These are phyloP conservation scores for Hyaloscypha bicolor DNA, from an alignment of 495 filamentous ascomycete species.

Conservation along the genomic window DNA sequence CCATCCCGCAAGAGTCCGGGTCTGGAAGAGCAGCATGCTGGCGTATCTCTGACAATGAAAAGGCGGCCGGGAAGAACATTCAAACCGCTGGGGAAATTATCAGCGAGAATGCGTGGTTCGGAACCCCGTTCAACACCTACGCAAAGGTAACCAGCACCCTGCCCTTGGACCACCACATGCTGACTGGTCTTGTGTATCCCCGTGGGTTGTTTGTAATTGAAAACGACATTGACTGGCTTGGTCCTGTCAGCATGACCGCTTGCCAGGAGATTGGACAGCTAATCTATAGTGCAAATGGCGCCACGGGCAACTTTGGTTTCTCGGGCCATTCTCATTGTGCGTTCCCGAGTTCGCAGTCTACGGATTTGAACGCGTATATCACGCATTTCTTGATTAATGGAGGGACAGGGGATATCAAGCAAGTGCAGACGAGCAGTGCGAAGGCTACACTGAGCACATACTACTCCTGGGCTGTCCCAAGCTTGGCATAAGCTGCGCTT, in stretches of 20 bases:
- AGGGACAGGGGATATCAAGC: not conserved
- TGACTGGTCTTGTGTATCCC: conserved; percentile 49
- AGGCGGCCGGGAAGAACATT: conserved; percentile 48
- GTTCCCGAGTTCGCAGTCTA: conserved; percentile 50
- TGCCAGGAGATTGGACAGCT: conserved; percentile 56
- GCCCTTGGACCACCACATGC: conserved; percentile 53
- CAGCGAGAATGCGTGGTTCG: conserved; percentile 55
- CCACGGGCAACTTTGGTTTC: conserved; percentile 51
- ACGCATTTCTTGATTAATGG: conserved; percentile 47
- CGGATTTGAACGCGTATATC: conserved; percentile 56
- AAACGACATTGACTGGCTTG: conserved; percentile 59
- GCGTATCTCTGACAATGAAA: conserved; percentile 48
- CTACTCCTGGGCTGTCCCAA: conserved; percentile 14
- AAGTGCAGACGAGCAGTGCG: conserved; percentile 11
- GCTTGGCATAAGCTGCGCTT: not conserved
- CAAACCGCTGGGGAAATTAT: conserved; percentile 53
- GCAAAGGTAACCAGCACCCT: conserved; percentile 42
- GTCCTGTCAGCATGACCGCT: conserved; percentile 49
- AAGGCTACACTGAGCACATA: conserved; percentile 1
- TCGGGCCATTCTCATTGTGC: conserved; percentile 54
- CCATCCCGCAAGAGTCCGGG: conserved; percentile 54
- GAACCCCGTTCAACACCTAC: conserved; percentile 43
- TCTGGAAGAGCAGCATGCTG: conserved; percentile 53
- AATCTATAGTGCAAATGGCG: conserved; percentile 53
- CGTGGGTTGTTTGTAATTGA: conserved; percentile 51